phyloP scores from a whole-genome alignment of 805 yeast species.

The Cyberlindnera veronae region DNA sequence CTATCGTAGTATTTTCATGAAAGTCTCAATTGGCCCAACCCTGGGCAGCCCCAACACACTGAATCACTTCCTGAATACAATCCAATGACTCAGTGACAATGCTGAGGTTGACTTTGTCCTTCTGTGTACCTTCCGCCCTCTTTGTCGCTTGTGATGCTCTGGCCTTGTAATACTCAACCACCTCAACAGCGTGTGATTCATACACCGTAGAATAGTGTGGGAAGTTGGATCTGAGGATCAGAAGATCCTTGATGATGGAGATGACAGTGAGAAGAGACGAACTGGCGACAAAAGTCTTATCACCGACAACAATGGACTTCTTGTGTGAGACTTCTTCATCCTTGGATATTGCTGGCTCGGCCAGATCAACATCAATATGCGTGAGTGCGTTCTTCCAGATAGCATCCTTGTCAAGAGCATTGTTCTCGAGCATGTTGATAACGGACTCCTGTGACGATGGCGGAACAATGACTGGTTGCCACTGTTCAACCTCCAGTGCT shows the following conservation, averaged over 20 bases:
- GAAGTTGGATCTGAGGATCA: conserved; percentile 54
- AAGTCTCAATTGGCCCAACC: conserved; percentile 4
- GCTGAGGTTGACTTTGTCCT: conserved; percentile 33
- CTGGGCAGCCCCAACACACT: conserved; percentile 14
- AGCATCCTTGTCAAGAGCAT: conserved; percentile 40
- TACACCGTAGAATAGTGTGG: conserved; percentile 40
- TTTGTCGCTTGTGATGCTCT: conserved; percentile 33
- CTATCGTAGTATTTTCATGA: too few species aligned
- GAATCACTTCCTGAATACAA: conserved; percentile 35
- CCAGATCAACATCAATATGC: conserved; percentile 21
- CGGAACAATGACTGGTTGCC: conserved; percentile 72
- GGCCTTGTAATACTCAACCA: conserved; percentile 50
- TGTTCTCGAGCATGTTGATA: conserved; percentile 48
- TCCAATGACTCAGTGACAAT: conserved; percentile 42
- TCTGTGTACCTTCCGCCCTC: conserved; percentile 20
- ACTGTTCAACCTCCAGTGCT: conserved; percentile 62
- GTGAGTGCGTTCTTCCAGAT: conserved; percentile 42
- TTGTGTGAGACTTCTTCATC: conserved; percentile 30
- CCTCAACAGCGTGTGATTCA: conserved; percentile 41
- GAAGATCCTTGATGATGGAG: conserved; percentile 44
- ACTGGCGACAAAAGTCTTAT: conserved; percentile 56
- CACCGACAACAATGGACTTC: conserved; percentile 45
- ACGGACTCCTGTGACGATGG: conserved; percentile 44
- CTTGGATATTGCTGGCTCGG: not conserved
- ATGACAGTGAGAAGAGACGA: conserved; percentile 43